Base-by-base conservation (phyloP, 345 rosid species). In the Erucastrum elatum region DNA sequence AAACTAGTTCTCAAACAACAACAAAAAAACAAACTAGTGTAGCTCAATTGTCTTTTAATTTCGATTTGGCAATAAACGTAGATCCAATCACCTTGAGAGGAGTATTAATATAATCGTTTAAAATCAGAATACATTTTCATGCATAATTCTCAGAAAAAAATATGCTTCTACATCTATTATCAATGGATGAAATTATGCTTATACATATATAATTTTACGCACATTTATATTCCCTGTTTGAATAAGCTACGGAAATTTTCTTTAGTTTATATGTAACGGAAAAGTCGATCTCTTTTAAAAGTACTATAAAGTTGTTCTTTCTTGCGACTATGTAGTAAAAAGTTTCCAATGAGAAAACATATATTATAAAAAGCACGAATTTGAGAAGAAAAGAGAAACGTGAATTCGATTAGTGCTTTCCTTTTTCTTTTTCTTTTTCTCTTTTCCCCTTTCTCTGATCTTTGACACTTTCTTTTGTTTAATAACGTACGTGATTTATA, bases 321-420 rank as follows among this genome's bases (percentile, higher is more conserved):
- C 70, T 75, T 80, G 64, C 66, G 79, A 80, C 77, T 70, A 70
- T 64, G 56, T 31, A 70, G 69, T 75, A 70, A 41, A 80, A 80
- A 70, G 72, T 49, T 70, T 53, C 68, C 75, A 75, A 80, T 80
- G 31, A 75, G 4, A 69, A 80, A 74, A 69, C 71, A 74, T 74
- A 2, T 62, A 41, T 61, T 71, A 77, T 76, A 86, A 82, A 82
- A 84, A 72, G 77, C 72, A 75, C 29, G 66, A 75, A 70, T 51
- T 44, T 65, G 68, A 75, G 64, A 70, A 66, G 26, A 21, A 63
- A 72, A 76, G 46, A 53, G 62, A 75, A 65, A 56, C 83, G 76
- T 65, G 76, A 70, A 70, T 65, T 80, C 80, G 72, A 80, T 70
- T 75, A 80, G 73, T 80, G 73, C 77, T 66, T 80, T 66, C 67